Conservation (phyloP, 2,329 filamentous ascomycete species). For the Madurella mycetomatis region DNA sequence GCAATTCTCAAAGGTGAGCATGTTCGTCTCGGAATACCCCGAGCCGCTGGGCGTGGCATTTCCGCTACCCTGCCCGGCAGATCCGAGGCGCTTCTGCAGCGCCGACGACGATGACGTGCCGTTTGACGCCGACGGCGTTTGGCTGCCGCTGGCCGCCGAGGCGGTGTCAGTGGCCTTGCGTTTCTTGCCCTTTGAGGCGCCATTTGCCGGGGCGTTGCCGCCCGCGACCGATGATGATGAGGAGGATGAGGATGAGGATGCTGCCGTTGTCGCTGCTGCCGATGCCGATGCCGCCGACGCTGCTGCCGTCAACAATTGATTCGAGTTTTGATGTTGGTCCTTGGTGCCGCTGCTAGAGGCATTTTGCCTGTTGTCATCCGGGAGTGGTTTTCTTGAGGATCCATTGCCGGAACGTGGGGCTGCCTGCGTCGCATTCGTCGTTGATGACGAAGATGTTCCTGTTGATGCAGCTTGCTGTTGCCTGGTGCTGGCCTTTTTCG, state of each 20-base stretch:
- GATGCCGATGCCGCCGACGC: slow-evolving; percentile 25
- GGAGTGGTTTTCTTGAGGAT: slow-evolving; percentile 29
- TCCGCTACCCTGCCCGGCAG: slow-evolving; percentile 14
- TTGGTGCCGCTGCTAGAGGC: slow-evolving; percentile 36
- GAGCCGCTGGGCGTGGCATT: slow-evolving; percentile 27
- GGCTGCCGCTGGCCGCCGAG: slow-evolving; percentile 28
- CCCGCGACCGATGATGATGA: slow-evolving; percentile 24
- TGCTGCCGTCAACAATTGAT: slow-evolving; percentile 18
- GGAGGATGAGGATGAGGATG: slow-evolving; percentile 9
- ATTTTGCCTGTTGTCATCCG: slow-evolving; percentile 35
- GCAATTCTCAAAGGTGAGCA: slow-evolving; percentile 80
- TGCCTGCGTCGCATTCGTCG: slow-evolving; percentile 20
- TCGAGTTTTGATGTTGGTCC: slow-evolving; percentile 25
- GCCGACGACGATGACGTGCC: slow-evolving; percentile 18
- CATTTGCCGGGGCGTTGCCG: slow-evolving; percentile 37
- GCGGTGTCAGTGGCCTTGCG: slow-evolving; percentile 65
- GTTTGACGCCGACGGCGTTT: slow-evolving; percentile 21
- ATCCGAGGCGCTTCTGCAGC: slow-evolving; percentile 30
- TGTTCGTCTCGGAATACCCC: slow-evolving; percentile 65
- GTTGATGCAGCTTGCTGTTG: slow-evolving; percentile 22
- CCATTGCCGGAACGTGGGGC: slow-evolving; percentile 25
- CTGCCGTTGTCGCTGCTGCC: slow-evolving; percentile 14
- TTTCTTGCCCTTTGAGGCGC: slow-evolving; percentile 65
- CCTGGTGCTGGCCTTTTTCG: slow-evolving; percentile 50
- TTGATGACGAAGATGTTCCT: slow-evolving; percentile 12